phyloP scores from a whole-genome alignment of 805 yeast species.

The Candida cerambycidarum region DNA sequence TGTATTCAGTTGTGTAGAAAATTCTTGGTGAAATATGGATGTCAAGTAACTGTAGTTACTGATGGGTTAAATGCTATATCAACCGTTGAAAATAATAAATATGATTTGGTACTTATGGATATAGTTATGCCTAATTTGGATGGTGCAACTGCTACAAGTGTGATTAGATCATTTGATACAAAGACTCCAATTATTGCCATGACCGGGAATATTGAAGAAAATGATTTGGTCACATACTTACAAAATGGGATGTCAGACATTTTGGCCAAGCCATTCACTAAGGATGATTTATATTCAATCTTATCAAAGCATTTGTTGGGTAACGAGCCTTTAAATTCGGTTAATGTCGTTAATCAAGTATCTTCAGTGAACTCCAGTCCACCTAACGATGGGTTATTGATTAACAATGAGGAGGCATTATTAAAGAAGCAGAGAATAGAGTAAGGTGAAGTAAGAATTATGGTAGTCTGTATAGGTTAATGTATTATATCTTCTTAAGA shows the following conservation, averaged over 20 bases:
- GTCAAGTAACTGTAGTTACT: slow-evolving; percentile 87
- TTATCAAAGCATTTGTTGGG: slow-evolving; percentile 69
- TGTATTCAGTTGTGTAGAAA: slow-evolving; percentile 82
- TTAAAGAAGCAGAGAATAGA: slow-evolving; percentile 23
- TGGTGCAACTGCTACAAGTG: slow-evolving; percentile 88
- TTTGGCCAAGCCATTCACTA: slow-evolving; percentile 90
- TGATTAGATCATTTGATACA: slow-evolving; percentile 80
- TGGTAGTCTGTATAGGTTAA: background rate
- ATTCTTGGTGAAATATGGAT: slow-evolving; percentile 83
- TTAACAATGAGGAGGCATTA: slow-evolving; percentile 15
- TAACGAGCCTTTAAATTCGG: slow-evolving; percentile 16
- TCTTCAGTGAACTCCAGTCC: slow-evolving; percentile 3
- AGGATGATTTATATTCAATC: slow-evolving; percentile 76
- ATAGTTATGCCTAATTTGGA: slow-evolving; percentile 87
- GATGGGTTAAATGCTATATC: slow-evolving; percentile 90
- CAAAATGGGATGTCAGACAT: slow-evolving; percentile 92
- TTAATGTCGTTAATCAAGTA: slow-evolving; percentile 7
- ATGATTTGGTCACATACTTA: slow-evolving; percentile 75
- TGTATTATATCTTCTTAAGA: slow-evolving; percentile 1
- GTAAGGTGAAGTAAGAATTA: no score
- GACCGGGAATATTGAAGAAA: slow-evolving; percentile 87
- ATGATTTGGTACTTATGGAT: slow-evolving; percentile 81
- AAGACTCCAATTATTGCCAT: slow-evolving; percentile 90
- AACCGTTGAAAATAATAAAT: slow-evolving; percentile 66
- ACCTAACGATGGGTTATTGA: slow-evolving; percentile 4